These are phyloP conservation scores for Lipomyces chichibuensis DNA, from an alignment of 805 yeast species.

Conservation along the genomic window DNA sequence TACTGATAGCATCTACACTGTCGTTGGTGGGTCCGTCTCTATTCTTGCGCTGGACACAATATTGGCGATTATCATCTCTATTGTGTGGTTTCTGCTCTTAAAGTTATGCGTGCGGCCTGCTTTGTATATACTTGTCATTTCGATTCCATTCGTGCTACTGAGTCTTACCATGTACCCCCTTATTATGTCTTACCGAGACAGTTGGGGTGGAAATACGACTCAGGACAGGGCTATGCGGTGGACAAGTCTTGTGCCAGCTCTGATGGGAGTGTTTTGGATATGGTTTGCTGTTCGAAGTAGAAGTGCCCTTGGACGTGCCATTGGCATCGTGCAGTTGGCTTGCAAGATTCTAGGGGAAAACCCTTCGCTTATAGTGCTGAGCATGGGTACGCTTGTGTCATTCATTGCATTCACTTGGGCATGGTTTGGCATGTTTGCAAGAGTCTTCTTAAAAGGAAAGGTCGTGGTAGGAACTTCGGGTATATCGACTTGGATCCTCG, in stretches of 20 bases:
- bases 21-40: slow-evolving; percentile 37
- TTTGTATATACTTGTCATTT: slow-evolving; percentile 38
- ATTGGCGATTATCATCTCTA: slow-evolving; percentile 38
- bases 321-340: slow-evolving; percentile 46
- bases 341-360: slow-evolving; percentile 44
- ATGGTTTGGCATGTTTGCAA: slow-evolving; percentile 45
- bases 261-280: slow-evolving; percentile 40
- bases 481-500: slow-evolving; percentile 35
- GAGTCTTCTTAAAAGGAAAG: slow-evolving; percentile 41
- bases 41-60: slow-evolving; percentile 37
- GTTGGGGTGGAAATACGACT: slow-evolving; percentile 41
- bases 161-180: slow-evolving; percentile 39
- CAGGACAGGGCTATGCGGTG: slow-evolving; percentile 44
- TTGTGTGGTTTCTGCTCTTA: slow-evolving; percentile 42
- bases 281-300: slow-evolving; percentile 40
- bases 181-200: slow-evolving; percentile 42
- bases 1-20: slow-evolving; percentile 41
- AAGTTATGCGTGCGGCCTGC: slow-evolving; percentile 38
- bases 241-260: slow-evolving; percentile 40
- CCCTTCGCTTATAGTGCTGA: slow-evolving; percentile 41
- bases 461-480: slow-evolving; percentile 24
- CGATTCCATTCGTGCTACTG: slow-evolving; percentile 42
- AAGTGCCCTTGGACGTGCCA: slow-evolving; percentile 39
- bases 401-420: slow-evolving; percentile 43
- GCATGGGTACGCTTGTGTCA: slow-evolving; percentile 40